Evolutionary conservation across 352 stramenopile genomes (phyloP).

Genomic region (Globisporangium polare): DNA sequence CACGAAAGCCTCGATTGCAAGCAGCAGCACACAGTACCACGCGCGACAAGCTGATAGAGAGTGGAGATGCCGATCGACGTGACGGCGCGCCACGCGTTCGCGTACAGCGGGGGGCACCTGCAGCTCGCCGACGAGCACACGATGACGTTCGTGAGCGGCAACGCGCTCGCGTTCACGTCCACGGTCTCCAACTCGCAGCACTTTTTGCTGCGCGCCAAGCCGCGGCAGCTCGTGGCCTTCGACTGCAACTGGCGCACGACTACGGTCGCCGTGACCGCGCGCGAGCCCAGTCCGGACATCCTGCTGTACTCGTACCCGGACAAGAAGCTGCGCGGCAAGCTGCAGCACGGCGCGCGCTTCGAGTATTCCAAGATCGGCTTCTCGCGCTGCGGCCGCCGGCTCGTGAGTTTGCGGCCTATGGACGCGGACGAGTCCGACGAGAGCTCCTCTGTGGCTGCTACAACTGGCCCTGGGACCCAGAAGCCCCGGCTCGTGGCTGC

Average conservation of each 20-base stretch:
- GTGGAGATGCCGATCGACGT: conserved; percentile 46
- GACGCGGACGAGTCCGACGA: conserved; percentile 18
- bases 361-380: conserved; percentile 71
- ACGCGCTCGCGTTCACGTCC: conserved; percentile 68
- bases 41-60: not conserved
- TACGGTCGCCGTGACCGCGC: conserved; percentile 50
- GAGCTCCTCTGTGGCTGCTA: not conserved
- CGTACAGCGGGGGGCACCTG: conserved; percentile 46
- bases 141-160: conserved; percentile 52
- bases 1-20: not conserved
- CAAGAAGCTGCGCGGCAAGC: conserved; percentile 64
- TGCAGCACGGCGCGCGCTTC: conserved; percentile 32
- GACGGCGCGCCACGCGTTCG: conserved; percentile 60
- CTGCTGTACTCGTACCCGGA: conserved; percentile 70
- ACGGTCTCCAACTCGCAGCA: conserved; percentile 57
- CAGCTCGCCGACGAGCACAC: conserved; percentile 72
- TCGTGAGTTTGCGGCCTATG: conserved; percentile 44
- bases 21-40: not conserved
- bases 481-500: not conserved
- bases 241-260: conserved; percentile 56
- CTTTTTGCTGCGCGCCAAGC: conserved; percentile 48
- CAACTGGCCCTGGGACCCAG: not conserved
- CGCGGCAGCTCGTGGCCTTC: conserved; percentile 57
- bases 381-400: conserved; percentile 54
- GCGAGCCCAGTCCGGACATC: conserved; percentile 54